Evolutionary conservation across 805 yeast genomes (phyloP).

Genomic region (Candida suzukii): DNA sequence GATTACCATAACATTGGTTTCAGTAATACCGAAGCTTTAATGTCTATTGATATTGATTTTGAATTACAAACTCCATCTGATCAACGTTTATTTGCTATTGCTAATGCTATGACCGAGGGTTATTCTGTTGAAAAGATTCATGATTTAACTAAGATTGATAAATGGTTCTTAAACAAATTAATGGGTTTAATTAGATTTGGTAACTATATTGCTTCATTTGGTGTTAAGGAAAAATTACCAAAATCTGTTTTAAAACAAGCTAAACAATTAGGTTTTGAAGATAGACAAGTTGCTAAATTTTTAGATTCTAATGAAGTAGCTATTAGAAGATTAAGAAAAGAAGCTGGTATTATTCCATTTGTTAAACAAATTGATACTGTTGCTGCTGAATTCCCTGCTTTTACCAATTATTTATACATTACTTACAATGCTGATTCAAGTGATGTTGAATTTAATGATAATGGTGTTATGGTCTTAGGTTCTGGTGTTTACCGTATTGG

Average conservation of each 20-base stretch:
- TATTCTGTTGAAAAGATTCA: conserved; percentile 90
- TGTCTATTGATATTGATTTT: conserved; percentile 86
- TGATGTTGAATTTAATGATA: conserved; percentile 84
- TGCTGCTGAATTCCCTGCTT: conserved; percentile 98
- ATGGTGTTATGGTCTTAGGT: conserved; percentile 93
- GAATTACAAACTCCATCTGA: conserved; percentile 98
- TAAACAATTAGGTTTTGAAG: conserved; percentile 95
- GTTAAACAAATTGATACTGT: conserved; percentile 97
- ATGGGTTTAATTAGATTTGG: conserved; percentile 69
- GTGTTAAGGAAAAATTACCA: conserved; percentile 57
- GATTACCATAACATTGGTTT: conserved; percentile 96
- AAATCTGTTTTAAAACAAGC: conserved; percentile 65
- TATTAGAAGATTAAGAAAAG: conserved; percentile 81
- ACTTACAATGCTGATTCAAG: conserved; percentile 89
- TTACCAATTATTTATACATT: conserved; percentile 87
- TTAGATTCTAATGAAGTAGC: conserved; percentile 88
- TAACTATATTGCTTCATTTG: conserved; percentile 48
- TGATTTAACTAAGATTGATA: conserved; percentile 86
- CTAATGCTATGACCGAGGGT: conserved; percentile 85
- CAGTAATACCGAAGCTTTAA: conserved; percentile 72
- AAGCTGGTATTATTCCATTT: conserved; percentile 80
- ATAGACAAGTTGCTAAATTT: conserved; percentile 89
- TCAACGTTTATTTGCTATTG: conserved; percentile 92
- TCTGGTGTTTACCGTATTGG: conserved; percentile 99
- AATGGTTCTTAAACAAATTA: conserved; percentile 92